phyloP scores from a whole-genome alignment of 1,139 yeast species.

The Meyerozyma elateridarum region DNA sequence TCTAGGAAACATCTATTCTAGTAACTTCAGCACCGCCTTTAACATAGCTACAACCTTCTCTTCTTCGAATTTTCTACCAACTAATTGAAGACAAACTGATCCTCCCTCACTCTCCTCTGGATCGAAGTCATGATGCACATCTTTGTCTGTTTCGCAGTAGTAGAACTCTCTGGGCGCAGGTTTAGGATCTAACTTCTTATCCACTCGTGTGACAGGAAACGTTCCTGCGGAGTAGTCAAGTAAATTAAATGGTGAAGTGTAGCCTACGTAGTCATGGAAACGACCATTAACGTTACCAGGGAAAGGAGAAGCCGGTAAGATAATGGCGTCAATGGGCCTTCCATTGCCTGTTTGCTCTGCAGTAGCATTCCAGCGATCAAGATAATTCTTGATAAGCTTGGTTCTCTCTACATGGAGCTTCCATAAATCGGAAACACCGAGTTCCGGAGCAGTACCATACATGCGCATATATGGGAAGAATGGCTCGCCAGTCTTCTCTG shows the following conservation, averaged over 20 bases:
- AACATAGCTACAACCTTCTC: constrained; percentile 40
- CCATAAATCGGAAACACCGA: constrained; percentile 40
- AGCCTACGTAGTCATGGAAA: constrained; percentile 34
- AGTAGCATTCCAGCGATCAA: constrained; percentile 36
- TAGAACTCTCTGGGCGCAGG: constrained; percentile 13
- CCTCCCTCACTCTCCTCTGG: constrained; percentile 56
- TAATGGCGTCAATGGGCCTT: constrained; percentile 44
- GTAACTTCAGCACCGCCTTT: neutral
- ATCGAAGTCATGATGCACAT: constrained; percentile 34
- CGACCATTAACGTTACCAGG: constrained; percentile 42
- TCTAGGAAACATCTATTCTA: too few relatives aligned
- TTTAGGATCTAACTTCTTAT: constrained; percentile 33
- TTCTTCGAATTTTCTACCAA: constrained; percentile 55
- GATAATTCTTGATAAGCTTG: constrained; percentile 26
- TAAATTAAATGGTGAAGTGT: constrained; percentile 57
- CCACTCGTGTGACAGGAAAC: constrained; percentile 54
- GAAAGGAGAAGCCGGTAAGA: constrained; percentile 44
- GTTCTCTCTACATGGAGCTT: constrained; percentile 33
- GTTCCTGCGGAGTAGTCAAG: constrained; percentile 56
- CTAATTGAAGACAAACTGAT: constrained; percentile 63
- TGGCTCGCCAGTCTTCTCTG: constrained; percentile 44
- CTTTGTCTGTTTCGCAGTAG: constrained; percentile 10
- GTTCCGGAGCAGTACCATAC: constrained; percentile 26
- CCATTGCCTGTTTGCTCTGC: constrained; percentile 28
- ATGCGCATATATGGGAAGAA: constrained; percentile 31